These are phyloP conservation scores for Phascolomyces articulosus DNA, from an alignment of 371 early-diverging fungal genomes.

Conservation along the genomic window DNA sequence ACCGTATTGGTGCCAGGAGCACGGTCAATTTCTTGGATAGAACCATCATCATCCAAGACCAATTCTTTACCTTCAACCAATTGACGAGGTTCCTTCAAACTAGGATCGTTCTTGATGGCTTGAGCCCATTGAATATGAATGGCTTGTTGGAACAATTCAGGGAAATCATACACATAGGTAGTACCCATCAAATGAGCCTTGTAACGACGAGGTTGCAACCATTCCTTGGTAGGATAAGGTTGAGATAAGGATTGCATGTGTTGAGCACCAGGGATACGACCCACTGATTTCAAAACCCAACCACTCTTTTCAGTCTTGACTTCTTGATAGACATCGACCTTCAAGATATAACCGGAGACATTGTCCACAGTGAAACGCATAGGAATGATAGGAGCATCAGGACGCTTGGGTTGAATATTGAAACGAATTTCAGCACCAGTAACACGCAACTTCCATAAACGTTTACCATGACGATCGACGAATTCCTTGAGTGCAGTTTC, in stretches of 20 bases:
- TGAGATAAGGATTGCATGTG: slow-evolving; percentile 84
- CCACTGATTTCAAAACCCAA: slow-evolving; percentile 77
- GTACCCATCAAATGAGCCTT: slow-evolving; percentile 98
- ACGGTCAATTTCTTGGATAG: slow-evolving; percentile 80
- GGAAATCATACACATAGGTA: slow-evolving; percentile 98
- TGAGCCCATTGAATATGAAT: slow-evolving; percentile 77
- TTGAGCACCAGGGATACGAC: slow-evolving; percentile 76
- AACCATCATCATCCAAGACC: slow-evolving; percentile 82
- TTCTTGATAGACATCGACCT: slow-evolving; percentile 93
- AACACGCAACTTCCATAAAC: slow-evolving; percentile 94
- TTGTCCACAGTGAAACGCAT: slow-evolving; percentile 92
- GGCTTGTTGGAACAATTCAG: slow-evolving; percentile 92
- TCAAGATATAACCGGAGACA: slow-evolving; percentile 90
- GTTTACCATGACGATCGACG: slow-evolving; percentile 92
- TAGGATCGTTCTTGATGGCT: slow-evolving; percentile 58
- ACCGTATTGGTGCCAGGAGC: slow-evolving; percentile 90
- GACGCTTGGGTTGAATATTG: slow-evolving; percentile 74
- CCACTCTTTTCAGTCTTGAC: slow-evolving; percentile 73
- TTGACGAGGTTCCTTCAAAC: slow-evolving; percentile 66
- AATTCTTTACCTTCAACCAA: slow-evolving; percentile 85
- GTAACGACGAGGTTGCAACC: slow-evolving; percentile 96
- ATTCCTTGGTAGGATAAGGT: slow-evolving; percentile 92
- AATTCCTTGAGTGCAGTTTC: slow-evolving; percentile 87
- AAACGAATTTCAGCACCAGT: slow-evolving; percentile 95
- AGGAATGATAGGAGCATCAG: slow-evolving; percentile 74